Conservation (phyloP, 495 filamentous ascomycete species). For the Chaetomidium leptoderma region DNA sequence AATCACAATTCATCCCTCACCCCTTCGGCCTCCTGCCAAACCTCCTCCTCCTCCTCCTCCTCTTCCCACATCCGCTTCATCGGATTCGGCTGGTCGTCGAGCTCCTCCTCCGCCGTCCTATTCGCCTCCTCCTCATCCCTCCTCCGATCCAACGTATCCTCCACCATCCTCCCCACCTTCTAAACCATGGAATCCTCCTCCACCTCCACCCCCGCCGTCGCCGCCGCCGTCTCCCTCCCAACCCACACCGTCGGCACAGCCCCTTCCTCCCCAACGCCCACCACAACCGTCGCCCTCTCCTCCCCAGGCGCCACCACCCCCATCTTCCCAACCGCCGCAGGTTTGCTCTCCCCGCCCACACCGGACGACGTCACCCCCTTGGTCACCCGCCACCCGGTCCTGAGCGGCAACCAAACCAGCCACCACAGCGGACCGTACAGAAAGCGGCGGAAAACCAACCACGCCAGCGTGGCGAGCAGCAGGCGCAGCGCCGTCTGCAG, state of each 20-base stretch:
- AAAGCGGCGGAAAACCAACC: slow-evolving; percentile 79
- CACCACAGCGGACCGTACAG: slow-evolving; percentile 89
- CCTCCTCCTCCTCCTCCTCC: too few relatives aligned
- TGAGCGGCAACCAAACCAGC: slow-evolving; percentile 76
- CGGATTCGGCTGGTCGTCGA: slow-evolving; percentile 44
- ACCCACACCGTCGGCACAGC: slow-evolving; percentile 43
- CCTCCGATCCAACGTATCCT: slow-evolving; percentile 31
- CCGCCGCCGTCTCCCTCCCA: slow-evolving; percentile 11
- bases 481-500: slow-evolving; percentile 82
- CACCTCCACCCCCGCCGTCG: slow-evolving; percentile 15
- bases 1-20: slow-evolving; percentile 41
- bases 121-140: slow-evolving; percentile 18
- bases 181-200: slow-evolving; percentile 42
- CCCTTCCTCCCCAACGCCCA: slow-evolving; percentile 47
- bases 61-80: slow-evolving; percentile 87
- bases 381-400: slow-evolving; percentile 21
- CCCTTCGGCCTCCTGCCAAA: not conserved
- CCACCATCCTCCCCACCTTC: slow-evolving; percentile 49
- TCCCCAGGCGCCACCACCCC: slow-evolving; percentile 25
- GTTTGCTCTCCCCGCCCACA: slow-evolving; percentile 31
- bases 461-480: slow-evolving; percentile 67
- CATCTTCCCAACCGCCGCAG: slow-evolving; percentile 28
- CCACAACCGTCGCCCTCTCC: slow-evolving; percentile 24
- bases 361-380: slow-evolving; percentile 29
- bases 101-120: slow-evolving; percentile 18